A percentile compares a stretch with the other conserved stretches of the same genome.
Evolutionary conservation across 345 rosid genomes (phyloP).

Genomic region (Carallia pectinifolia): DNA sequence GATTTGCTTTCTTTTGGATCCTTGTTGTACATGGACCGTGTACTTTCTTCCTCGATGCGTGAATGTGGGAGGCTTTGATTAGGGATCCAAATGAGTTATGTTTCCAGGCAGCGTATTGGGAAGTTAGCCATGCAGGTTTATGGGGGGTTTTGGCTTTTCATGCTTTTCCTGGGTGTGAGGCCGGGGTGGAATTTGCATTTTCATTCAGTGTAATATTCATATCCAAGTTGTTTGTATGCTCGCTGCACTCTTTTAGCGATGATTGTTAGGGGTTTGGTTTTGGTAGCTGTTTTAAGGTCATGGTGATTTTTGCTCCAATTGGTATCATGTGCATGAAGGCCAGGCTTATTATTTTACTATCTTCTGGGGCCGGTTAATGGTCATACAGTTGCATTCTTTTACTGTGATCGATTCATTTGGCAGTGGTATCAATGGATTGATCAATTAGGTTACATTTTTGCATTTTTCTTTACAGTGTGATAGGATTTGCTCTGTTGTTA

Average conservation of each 20-base stretch:
- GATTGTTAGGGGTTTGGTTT: conserved; percentile 1
- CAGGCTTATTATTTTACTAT: conserved; percentile 3
- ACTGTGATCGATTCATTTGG: not conserved
- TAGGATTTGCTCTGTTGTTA: not conserved
- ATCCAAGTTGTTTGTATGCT: not conserved
- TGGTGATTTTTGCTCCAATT: conserved; percentile 10
- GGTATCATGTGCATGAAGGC: conserved; percentile 16
- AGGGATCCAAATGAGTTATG: conserved; percentile 18
- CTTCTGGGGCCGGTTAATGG: not conserved
- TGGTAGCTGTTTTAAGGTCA: not conserved
- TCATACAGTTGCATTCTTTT: not conserved
- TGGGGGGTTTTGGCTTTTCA: not conserved
- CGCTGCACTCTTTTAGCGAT: not conserved
- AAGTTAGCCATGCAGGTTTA: not conserved
- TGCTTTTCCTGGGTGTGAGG: not conserved
- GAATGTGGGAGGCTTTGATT: conserved; percentile 11
- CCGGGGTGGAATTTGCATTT: not conserved
- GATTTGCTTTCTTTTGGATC: conserved; percentile 12
- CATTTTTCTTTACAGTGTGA: not conserved
- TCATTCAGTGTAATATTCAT: not conserved
- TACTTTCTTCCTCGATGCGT: conserved; percentile 7
- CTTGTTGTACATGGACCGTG: conserved; percentile 9
- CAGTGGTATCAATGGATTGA: not conserved
- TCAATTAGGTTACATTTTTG: not conserved
- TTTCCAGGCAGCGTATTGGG: not conserved